Evolutionary conservation across 2,329 filamentous ascomycete genomes (phyloP).

Genomic region (Diaporthe eres): DNA sequence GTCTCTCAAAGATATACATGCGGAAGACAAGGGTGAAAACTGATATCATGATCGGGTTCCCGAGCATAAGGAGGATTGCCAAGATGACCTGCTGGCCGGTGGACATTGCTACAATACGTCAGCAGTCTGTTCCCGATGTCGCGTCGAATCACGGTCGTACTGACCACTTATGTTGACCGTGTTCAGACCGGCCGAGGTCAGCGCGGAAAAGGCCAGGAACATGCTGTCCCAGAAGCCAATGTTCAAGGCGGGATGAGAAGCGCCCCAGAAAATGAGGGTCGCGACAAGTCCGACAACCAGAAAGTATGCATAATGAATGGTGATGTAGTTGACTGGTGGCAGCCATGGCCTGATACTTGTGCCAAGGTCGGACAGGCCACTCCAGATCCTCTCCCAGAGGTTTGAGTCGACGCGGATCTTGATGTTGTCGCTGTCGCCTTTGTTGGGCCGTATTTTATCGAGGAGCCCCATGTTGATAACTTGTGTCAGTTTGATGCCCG

Average conservation of each 20-base stretch:
- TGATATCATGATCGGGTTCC: slow-evolving; percentile 75
- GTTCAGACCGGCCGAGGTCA: slow-evolving; percentile 76
- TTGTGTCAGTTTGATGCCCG: neutral
- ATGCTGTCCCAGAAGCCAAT: slow-evolving; percentile 75
- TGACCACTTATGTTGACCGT: slow-evolving; percentile 70
- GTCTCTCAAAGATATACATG: slow-evolving; percentile 72
- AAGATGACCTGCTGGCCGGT: slow-evolving; percentile 78
- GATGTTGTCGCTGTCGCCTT: slow-evolving; percentile 1
- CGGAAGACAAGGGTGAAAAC: slow-evolving; percentile 62
- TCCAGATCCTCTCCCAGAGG: slow-evolving; percentile 7
- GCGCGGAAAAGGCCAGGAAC: slow-evolving; percentile 75
- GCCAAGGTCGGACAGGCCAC: slow-evolving; percentile 19
- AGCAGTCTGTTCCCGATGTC: neutral
- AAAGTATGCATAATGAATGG: slow-evolving; percentile 77
- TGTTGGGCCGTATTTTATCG: neutral
- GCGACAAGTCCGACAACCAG: slow-evolving; percentile 65
- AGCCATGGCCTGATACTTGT: slow-evolving; percentile 43
- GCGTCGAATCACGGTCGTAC: neutral
- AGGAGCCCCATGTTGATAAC: slow-evolving; percentile 12
- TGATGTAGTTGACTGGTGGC: slow-evolving; percentile 71
- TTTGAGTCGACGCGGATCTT: neutral
- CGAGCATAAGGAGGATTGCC: slow-evolving; percentile 74
- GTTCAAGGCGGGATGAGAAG: slow-evolving; percentile 64
- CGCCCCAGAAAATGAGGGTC: slow-evolving; percentile 73
- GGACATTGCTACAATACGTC: slow-evolving; percentile 58